A percentile compares a stretch with the other conserved stretches of the same genome.
Conservation (phyloP, 148 eudicot species). For the Spergularia marina region DNA sequence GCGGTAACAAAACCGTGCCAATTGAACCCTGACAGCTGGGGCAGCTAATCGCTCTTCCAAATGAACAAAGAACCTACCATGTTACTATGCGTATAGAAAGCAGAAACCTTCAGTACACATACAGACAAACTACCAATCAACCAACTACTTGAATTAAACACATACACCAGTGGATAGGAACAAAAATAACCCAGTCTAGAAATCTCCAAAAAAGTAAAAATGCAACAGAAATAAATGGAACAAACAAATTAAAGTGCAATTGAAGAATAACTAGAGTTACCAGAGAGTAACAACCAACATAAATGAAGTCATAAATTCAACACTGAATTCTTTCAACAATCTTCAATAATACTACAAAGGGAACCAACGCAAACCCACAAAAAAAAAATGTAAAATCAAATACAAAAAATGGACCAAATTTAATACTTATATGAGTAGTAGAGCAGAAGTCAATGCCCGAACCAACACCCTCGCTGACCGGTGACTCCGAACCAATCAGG, state of each 20-base stretch:
- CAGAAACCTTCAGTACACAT: not conserved
- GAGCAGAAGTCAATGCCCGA: constrained; percentile 98
- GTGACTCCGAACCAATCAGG: constrained; percentile 32
- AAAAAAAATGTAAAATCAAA: not conserved
- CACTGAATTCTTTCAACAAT: constrained; percentile 23
- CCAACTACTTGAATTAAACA: constrained; percentile 20
- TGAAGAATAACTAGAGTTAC: constrained; percentile 11
- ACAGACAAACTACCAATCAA: constrained; percentile 15
- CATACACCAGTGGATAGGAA: not conserved
- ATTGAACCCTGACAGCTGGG: not conserved
- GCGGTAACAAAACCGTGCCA: not conserved
- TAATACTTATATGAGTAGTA: constrained; percentile 10
- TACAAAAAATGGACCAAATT: not conserved
- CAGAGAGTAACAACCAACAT: constrained; percentile 25
- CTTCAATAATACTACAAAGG: constrained; percentile 5
- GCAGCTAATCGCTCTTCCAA: not conserved
- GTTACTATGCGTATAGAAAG: constrained; percentile 7
- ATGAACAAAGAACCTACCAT: not conserved
- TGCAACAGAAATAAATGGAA: constrained; percentile 5
- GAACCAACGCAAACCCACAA: not conserved
- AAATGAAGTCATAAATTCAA: constrained; percentile 33
- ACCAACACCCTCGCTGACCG: constrained; percentile 69
- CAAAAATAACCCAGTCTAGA: not conserved
- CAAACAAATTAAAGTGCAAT: constrained; percentile 3
- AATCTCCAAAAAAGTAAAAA: not conserved